phyloP scores from a whole-genome alignment of 176 grass and related monocot species.

The Typha latifolia region DNA sequence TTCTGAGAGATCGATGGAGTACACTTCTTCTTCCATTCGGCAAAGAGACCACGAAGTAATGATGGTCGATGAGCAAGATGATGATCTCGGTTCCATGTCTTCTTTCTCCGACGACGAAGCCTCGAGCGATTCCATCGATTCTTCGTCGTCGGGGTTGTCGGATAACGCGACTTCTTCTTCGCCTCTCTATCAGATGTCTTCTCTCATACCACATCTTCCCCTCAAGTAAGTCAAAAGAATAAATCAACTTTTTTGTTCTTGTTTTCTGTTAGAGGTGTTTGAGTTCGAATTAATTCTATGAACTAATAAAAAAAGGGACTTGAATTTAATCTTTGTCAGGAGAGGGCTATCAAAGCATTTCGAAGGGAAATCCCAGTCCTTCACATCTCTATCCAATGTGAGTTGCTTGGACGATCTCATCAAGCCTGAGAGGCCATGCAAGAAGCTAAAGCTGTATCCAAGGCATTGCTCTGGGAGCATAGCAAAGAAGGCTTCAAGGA shows the following conservation, averaged over 20 bases:
- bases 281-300: no score
- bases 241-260: no score
- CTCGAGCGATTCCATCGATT: background rate
- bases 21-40: background rate
- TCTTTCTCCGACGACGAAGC: background rate
- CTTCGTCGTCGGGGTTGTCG: background rate
- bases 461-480: background rate
- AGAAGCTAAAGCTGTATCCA: constrained; percentile 38
- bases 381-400: constrained; percentile 62
- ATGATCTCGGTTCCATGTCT: background rate
- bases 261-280: no score
- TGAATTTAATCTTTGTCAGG: constrained; percentile 23
- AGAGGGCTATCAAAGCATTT: constrained; percentile 69
- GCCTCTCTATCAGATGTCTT: background rate
- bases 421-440: constrained; percentile 49
- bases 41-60: background rate
- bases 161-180: background rate
- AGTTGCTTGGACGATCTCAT: constrained; percentile 55
- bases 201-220: background rate
- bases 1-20: no score
- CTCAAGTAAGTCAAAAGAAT: background rate
- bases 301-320: no score
- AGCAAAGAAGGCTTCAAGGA: background rate
- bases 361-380: constrained; percentile 77
- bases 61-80: background rate